phyloP scores from a whole-genome alignment of 2,329 filamentous ascomycete species.

The Venturia asperata region DNA sequence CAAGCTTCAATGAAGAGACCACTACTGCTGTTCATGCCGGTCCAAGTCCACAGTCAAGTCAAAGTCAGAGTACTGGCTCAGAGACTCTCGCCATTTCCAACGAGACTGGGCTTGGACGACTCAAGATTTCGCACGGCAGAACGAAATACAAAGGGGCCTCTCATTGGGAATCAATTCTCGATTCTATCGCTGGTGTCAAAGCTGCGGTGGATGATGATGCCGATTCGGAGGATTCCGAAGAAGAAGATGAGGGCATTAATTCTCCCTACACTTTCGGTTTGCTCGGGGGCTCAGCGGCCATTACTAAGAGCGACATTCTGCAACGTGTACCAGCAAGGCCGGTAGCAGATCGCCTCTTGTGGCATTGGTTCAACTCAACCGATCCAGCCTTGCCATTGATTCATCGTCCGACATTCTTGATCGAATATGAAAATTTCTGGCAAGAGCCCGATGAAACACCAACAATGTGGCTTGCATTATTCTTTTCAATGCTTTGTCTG shows the following conservation, averaged over 20 bases:
- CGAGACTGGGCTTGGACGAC: conserved; percentile 17
- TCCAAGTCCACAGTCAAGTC: neutral
- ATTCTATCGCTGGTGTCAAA: conserved; percentile 17
- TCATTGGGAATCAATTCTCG: conserved; percentile 22
- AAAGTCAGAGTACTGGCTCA: neutral
- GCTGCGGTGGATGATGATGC: conserved; percentile 15
- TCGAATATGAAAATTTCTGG: conserved; percentile 19
- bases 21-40: neutral
- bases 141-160: conserved; percentile 16
- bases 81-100: neutral
- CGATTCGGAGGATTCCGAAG: conserved; percentile 5
- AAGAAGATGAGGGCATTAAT: conserved; percentile 8
- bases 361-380: conserved; percentile 19
- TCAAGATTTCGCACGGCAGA: conserved; percentile 17
- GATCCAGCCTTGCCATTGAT: conserved; percentile 17
- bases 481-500: conserved; percentile 20
- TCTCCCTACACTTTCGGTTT: neutral
- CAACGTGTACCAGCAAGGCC: conserved; percentile 7
- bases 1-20: neutral
- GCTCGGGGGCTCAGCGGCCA: conserved; percentile 1
- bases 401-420: conserved; percentile 20
- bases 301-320: conserved; percentile 7
- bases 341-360: conserved; percentile 14
- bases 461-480: conserved; percentile 20
- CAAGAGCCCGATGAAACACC: conserved; percentile 8